A percentile compares a stretch with the other conserved stretches of the same genome.
These are phyloP conservation scores for Zanthoxylum bungeanum DNA, from an alignment of 345 rosid species.

Conservation along the genomic window DNA sequence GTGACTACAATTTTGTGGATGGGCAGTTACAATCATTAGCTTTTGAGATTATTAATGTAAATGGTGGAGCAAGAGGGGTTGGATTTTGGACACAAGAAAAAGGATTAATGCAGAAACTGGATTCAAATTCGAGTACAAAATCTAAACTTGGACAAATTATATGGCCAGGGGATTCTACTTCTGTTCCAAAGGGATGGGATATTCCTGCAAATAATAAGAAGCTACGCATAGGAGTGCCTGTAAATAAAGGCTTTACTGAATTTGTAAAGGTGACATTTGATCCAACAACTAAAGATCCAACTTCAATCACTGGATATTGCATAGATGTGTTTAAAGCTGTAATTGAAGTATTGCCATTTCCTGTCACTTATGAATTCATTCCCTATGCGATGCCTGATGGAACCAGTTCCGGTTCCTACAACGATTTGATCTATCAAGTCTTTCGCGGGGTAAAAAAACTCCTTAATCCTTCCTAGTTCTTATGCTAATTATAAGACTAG, in stretches of 20 bases:
- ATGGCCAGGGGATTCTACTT: slow-evolving; percentile 41
- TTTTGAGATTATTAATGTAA: slow-evolving; percentile 43
- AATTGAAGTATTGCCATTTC: slow-evolving; percentile 37
- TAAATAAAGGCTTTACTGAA: slow-evolving; percentile 27
- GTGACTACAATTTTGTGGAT: slow-evolving; percentile 29
- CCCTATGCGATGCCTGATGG: slow-evolving; percentile 29
- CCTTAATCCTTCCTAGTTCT: no score
- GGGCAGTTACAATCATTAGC: slow-evolving; percentile 32
- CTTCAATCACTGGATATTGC: slow-evolving; percentile 31
- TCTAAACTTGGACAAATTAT: slow-evolving; percentile 23
- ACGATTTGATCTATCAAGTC: slow-evolving; percentile 46
- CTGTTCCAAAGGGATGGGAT: slow-evolving; percentile 45
- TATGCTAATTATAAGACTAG: neutral
- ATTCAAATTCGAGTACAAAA: slow-evolving; percentile 23
- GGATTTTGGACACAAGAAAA: slow-evolving; percentile 49
- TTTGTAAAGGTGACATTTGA: slow-evolving; percentile 38
- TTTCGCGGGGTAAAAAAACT: slow-evolving; percentile 33
- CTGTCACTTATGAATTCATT: slow-evolving; percentile 29
- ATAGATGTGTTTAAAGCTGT: slow-evolving; percentile 48
- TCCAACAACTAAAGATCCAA: neutral
- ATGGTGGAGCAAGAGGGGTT: slow-evolving; percentile 24
- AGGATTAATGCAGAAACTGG: slow-evolving; percentile 30
- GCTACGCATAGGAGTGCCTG: slow-evolving; percentile 46
- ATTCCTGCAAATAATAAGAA: slow-evolving; percentile 41
- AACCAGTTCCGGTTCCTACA: slow-evolving; percentile 23